Base-by-base conservation (phyloP, 352 stramenopile species). In the Phytophthora vignae region DNA sequence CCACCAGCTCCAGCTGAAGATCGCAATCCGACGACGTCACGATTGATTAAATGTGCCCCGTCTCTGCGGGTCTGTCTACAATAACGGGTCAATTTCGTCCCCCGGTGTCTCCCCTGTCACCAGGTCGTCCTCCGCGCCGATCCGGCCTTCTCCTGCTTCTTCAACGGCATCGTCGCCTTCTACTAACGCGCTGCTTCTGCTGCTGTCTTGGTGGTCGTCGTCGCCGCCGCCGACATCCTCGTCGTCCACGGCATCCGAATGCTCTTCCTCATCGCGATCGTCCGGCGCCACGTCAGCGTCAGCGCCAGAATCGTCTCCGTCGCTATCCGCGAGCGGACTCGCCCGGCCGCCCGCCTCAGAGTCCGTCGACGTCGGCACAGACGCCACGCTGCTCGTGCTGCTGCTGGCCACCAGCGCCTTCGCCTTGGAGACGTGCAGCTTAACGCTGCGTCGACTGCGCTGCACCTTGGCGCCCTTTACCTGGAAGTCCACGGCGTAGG, bases 401-500 rank as follows among this genome's bases (percentile, higher is more conserved):
- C 40, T 48, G 40, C 40, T 48, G 11, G 40, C 40, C 12, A 48
- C 14, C 40, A 53, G 27, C 17, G 19, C 17, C 9, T 12, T 22
- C 9, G 8, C 14, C n/a, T n/a, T 53, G 46, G 42, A 31, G 27
- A 10, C 19, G 52, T 55, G 19, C 22, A 52, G 10, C 33, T 48
- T 72, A 6, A 49, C 50, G 15, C 56, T 72, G 40, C 71, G 60
- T 25, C 72, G 56, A 68, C 55, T 61, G 8, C 72, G 69, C 55
- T 80, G 64, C 56, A 90, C 60, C 50, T 90, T 93, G 3, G 69
- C 57, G 19, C 85, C 85, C 33, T 85, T 83, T 22, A 93, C 78
- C 31, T 93, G 80, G 40, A 95, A 93, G 46, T 95, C 88, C 15
- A 82, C 77, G 8, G 84, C 85, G 40, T 87, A 90, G 6, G 80